These are phyloP conservation scores for Quillaja saponaria DNA, from an alignment of 306 rosid species.

Conservation along the genomic window DNA sequence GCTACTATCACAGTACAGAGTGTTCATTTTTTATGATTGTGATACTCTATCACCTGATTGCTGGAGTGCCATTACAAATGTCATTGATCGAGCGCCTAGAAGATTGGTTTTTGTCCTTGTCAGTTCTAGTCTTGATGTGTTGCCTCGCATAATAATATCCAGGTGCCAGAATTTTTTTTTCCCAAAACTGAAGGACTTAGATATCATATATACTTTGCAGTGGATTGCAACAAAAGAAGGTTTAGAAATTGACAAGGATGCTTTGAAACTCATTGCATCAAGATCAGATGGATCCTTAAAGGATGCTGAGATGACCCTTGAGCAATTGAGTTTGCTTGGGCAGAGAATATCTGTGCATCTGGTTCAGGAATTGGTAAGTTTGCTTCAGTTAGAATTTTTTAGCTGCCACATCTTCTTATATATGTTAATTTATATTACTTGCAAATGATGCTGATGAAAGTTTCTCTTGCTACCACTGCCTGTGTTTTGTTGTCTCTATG, in stretches of 20 bases:
- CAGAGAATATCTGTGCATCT: conserved; percentile 89
- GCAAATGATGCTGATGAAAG: background rate
- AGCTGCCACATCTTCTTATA: conserved; percentile 17
- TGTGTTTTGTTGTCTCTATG: too few species aligned
- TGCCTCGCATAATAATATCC: conserved; percentile 97
- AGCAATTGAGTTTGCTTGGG: conserved; percentile 96
- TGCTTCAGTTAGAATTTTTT: conserved; percentile 9
- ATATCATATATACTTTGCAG: conserved; percentile 75
- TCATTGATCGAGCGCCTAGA: conserved; percentile 97
- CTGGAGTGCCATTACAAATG: conserved; percentile 93
- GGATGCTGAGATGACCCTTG: conserved; percentile 99
- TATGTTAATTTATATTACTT: background rate
- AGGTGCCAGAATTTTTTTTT: conserved; percentile 96
- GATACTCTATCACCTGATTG: conserved; percentile 77
- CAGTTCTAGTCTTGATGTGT: conserved; percentile 92
- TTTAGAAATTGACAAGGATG: conserved; percentile 90
- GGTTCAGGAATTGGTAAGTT: conserved; percentile 89
- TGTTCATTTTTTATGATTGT: conserved; percentile 91
- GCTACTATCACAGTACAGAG: conserved; percentile 72
- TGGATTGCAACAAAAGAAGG: conserved; percentile 80
- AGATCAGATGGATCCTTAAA: conserved; percentile 95
- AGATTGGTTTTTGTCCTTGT: conserved; percentile 94
- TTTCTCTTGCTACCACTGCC: too few species aligned
- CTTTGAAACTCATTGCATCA: conserved; percentile 90
- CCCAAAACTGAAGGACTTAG: conserved; percentile 92